Base-by-base conservation (phyloP, 2,329 filamentous ascomycete species). In the Talaromyces atroroseus region DNA sequence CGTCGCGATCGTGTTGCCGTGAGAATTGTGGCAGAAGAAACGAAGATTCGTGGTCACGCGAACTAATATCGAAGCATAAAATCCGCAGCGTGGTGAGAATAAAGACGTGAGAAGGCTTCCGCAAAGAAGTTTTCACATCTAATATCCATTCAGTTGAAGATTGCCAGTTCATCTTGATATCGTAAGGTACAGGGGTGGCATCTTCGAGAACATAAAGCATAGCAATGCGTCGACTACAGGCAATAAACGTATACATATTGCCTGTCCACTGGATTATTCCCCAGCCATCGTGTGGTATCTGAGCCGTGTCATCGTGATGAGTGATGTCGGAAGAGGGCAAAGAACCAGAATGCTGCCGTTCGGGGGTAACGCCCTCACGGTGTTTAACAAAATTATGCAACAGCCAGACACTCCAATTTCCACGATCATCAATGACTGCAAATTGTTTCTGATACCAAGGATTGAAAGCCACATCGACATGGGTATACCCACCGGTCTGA, bases 401-500 rank as follows among this genome's bases (percentile, higher is more conserved):
- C 58, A 73, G 72, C 77, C 71, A 76, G 40, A 85, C 65, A 53
- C 71, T 78, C 83, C 83, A 86, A 40, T 70, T 70, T 1, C 81
- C 81, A 29, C 66, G 62, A 46, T 75, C 73, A 64, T 85, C 81
- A 20, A 85, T 67, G 14, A 85, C 70, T 2, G 74, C 82, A 57
- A 85, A 66, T 62, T 83, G 79, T n/a, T 75, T 74, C 56, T 79
- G 75, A 64, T 81, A 80, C 72, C 78, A 81, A 3, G 82, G 82
- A 62, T 85, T 84, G 67, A 86, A 85, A 6, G 76, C 66, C 11
- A 85, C 73, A 66, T 84, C 77, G 1, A 77, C 77, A 65, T 83
- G 81, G 3, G 76, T 61, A 29, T 66, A 64, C 0, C 74, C 76
- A 11, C 77, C 79, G 2, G 77, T 81, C 24, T 75, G 64, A 1